Conservation (phyloP, 441 rosid species). For the Omphalea diandra region DNA sequence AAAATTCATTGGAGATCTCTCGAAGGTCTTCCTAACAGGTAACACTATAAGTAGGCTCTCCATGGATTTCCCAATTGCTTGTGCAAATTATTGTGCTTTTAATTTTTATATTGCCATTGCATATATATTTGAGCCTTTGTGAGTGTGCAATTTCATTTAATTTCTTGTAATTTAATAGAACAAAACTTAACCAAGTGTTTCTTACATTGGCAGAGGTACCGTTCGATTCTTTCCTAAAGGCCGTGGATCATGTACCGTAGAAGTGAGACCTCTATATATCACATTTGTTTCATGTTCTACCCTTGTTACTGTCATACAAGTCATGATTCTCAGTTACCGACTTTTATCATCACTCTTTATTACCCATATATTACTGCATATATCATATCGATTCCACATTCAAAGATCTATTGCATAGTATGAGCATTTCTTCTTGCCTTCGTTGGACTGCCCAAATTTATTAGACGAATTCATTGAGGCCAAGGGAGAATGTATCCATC, state of each 20-base stretch:
- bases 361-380: background rate
- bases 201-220: conserved; percentile 65
- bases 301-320: conserved; percentile 4
- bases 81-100: background rate
- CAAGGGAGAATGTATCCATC: background rate
- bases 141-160: conserved; percentile 1
- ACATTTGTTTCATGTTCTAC: conserved; percentile 13
- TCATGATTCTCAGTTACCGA: background rate
- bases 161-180: background rate
- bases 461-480: background rate
- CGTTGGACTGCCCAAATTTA: background rate
- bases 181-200: conserved; percentile 24
- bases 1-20: conserved; percentile 96
- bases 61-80: background rate
- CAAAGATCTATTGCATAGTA: background rate
- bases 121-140: background rate
- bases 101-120: background rate
- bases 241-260: conserved; percentile 68
- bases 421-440: conserved; percentile 1
- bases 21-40: conserved; percentile 93
- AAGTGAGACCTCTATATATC: conserved; percentile 47
- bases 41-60: background rate
- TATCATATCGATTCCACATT: background rate
- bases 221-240: conserved; percentile 88
- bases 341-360: background rate